These are phyloP conservation scores for Epichloe aotearoae DNA, from an alignment of 2,329 filamentous ascomycete species.

Conservation along the genomic window DNA sequence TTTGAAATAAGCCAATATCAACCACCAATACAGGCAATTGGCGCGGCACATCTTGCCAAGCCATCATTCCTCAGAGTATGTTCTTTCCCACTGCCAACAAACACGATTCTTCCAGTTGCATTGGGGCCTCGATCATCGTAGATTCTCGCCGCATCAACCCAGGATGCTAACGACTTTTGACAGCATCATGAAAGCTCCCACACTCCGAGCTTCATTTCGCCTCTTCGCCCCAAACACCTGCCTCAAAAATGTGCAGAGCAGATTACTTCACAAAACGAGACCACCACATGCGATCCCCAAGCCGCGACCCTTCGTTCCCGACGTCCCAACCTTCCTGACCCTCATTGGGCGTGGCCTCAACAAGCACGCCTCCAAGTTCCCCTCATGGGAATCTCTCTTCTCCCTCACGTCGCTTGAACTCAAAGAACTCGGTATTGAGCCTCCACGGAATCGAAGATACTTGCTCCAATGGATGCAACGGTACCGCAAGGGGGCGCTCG, in stretches of 20 bases:
- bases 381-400: conserved; percentile 85
- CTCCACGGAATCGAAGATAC: conserved; percentile 68
- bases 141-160: neutral
- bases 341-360: conserved; percentile 81
- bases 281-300: conserved; percentile 37
- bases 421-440: conserved; percentile 74
- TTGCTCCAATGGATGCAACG: conserved; percentile 78
- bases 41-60: neutral
- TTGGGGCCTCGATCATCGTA: too few relatives aligned
- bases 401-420: conserved; percentile 65
- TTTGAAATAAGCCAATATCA: conserved; percentile 8
- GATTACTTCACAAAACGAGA: conserved; percentile 31
- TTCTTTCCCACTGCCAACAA: neutral
- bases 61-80: neutral
- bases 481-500: conserved; percentile 61
- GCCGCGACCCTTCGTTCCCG: conserved; percentile 75
- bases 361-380: conserved; percentile 74
- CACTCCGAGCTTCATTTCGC: conserved; percentile 19
- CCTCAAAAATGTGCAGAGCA: conserved; percentile 22
- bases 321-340: conserved; percentile 73
- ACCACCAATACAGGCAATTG: neutral
- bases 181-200: conserved; percentile 19
- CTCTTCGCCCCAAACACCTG: conserved; percentile 19
- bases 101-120: too few relatives aligned
- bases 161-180: neutral